Base-by-base conservation (phyloP, 768 basidiomycete genomes). In the Antrodiella citrinella region DNA sequence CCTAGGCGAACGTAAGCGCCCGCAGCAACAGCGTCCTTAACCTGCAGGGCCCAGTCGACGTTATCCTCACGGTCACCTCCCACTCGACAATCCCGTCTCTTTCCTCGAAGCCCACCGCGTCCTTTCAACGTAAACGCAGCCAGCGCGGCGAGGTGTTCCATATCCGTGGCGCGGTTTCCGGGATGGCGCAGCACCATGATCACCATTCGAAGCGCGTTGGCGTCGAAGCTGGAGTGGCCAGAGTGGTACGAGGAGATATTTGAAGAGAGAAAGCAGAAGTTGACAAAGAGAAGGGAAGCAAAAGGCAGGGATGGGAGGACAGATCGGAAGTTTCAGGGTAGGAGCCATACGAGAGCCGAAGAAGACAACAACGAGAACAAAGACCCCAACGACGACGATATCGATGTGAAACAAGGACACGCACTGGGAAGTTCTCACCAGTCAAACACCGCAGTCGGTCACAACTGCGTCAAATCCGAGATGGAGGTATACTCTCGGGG, bases 81-180 rank as follows among this genome's bases (percentile, higher is more conserved):
- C 26, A 23, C 20, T 35, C 47, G n/a, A 26, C 13, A 35, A 38
- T 20, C 26, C 35, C 24, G 22, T 40, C 12, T n/a, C 47, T 4
- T 48, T 47, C 45, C n/a, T 47, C 10, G 24, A 9, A 35, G 47
- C 35, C 4, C 39, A 20, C 19, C 47, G n/a, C n/a, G n/a, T n/a
- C n/a, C n/a, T n/a, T n/a, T n/a, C n/a, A n/a, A 25, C 23, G 19
- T n/a, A 47, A 47, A 25, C 23, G 23, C 24, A 26, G 11, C 12
- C 10, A 47, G 45, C 45, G 45, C 25, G 45, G 45, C 18, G 45
- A 47, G 26, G 10, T 47, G 12, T 26, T 47, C 13, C 45, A 47
- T 7, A 47, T 47, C 19, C 45, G 45, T 3, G 18, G 15, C 22
- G 19, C 45, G 13, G 19, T 47, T 12, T 20, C 45, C 45, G 7